phyloP scores from a whole-genome alignment of 2,329 filamentous ascomycete species.

The Penicillium rolfsii region DNA sequence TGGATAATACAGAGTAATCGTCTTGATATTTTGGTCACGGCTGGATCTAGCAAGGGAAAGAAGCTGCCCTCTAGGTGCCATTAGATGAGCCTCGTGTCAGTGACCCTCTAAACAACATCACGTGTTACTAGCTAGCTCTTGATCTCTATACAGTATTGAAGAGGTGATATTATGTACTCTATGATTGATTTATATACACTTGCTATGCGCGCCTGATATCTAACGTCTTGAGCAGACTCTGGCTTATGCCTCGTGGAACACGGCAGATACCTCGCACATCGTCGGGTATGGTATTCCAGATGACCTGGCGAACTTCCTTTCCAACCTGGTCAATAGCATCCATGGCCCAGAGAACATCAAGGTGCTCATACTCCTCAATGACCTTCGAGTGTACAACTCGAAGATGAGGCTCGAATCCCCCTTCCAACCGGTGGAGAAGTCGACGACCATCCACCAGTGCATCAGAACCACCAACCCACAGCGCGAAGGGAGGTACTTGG shows the following conservation, averaged over 20 bases:
- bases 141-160: background rate
- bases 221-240: conserved; percentile 6
- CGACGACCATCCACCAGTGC: conserved; percentile 80
- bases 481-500: conserved; percentile 76
- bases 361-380: conserved; percentile 86
- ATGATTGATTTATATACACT: background rate
- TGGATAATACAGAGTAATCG: background rate
- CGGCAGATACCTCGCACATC: conserved; percentile 63
- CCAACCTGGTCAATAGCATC: conserved; percentile 84
- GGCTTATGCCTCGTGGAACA: conserved; percentile 57
- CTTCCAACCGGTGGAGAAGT: conserved; percentile 73
- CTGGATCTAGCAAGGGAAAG: too few relatives aligned
- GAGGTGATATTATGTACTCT: background rate
- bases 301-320: conserved; percentile 73
- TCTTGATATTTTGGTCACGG: background rate
- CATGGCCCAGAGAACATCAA: conserved; percentile 95
- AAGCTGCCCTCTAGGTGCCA: too few relatives aligned
- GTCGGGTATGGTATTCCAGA: conserved; percentile 74
- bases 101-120: background rate
- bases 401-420: conserved; percentile 79
- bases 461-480: conserved; percentile 86
- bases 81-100: background rate
- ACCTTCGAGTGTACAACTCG: conserved; percentile 78
- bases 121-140: background rate
- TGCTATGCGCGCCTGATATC: too few relatives aligned